These are phyloP conservation scores for Beta vulgaris DNA, from an alignment of 148 eudicot species.

Conservation along the genomic window DNA sequence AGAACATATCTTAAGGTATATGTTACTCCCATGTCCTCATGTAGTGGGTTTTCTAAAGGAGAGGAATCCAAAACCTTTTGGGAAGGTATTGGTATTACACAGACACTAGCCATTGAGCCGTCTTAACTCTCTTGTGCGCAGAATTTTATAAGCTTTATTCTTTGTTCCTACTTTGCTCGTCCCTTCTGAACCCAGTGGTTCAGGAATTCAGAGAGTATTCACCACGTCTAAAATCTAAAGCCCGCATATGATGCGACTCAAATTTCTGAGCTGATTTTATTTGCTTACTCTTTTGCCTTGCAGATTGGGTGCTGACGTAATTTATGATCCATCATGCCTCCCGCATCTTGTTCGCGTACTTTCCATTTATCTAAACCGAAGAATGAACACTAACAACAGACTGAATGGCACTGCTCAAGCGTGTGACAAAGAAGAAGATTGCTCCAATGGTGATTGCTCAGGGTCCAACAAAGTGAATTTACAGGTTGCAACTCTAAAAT, in stretches of 20 bases:
- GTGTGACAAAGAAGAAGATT: background rate
- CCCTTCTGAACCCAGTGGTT: too few species aligned
- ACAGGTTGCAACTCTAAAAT: slow-evolving; percentile 14
- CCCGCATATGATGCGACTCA: background rate
- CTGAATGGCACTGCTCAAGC: background rate
- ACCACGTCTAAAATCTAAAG: background rate
- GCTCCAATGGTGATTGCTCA: background rate
- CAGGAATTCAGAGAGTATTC: too few species aligned
- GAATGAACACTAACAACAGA: slow-evolving; percentile 2
- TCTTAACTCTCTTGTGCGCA: too few species aligned
- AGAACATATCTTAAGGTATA: background rate
- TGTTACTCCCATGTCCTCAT: background rate
- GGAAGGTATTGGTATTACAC: too few species aligned
- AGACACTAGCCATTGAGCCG: too few species aligned
- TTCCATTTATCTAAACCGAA: slow-evolving; percentile 39
- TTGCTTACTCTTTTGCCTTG: slow-evolving; percentile 9
- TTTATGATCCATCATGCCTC: slow-evolving; percentile 78
- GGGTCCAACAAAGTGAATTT: slow-evolving; percentile 7
- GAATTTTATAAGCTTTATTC: too few species aligned
- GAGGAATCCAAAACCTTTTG: background rate
- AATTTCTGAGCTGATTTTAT: background rate
- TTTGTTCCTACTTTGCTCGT: too few species aligned
- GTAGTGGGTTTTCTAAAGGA: background rate
- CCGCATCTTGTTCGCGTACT: slow-evolving; percentile 78
- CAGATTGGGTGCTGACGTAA: slow-evolving; percentile 94